Base-by-base conservation (phyloP, 2,329 filamentous ascomycete species). In the Colletotrichum sp. region DNA sequence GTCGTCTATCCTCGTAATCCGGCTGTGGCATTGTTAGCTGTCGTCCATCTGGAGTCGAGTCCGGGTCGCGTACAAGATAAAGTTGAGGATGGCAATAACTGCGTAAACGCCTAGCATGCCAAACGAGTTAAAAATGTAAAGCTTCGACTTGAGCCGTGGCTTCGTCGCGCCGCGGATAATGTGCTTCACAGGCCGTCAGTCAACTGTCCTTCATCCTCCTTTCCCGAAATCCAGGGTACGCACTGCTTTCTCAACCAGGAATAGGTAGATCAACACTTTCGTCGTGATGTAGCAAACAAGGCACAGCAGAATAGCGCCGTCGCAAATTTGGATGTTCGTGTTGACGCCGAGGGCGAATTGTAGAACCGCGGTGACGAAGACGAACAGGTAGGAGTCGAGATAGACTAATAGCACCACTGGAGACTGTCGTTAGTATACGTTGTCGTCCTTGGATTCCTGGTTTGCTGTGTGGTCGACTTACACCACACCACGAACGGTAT, bases 231-330 rank as follows among this genome's bases (percentile, higher is more conserved):
- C 15, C 8, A 4, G 21, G 27, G 15, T 6, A 82, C 86, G 79
- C 81, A 90, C 90, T 57, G 89, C 90, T 81, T 91, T 91, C 79
- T 93, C 91, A 1, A 91, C 90, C 4, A 93, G 83, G 78, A 93
- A 93, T 31, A 90, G 84, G 77, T 93, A 93, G n/a, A 92, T 90
- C 27, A 92, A 38, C 27, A 92, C 88, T 83, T 93, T 93, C 4
- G 90, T 91, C 3, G 89, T 90, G 66, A 93, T 85, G 77, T 93
- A 93, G 76, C 88, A 92, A 8, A 87, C 82, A 3, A 93, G 83
- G 78, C 91, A 93, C 1, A 93, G 82, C 8, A 92, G 76, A 54
- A 93, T 90, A 8, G 90, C 89, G 8, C 87, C 86, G 58, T 90
- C 87, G 78, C 91, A 93, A 6, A 90, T 84, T 3, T 79, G 77